These are phyloP conservation scores for Podaxis sp. DNA, from an alignment of 768 basidiomycete species.

Conservation along the genomic window DNA sequence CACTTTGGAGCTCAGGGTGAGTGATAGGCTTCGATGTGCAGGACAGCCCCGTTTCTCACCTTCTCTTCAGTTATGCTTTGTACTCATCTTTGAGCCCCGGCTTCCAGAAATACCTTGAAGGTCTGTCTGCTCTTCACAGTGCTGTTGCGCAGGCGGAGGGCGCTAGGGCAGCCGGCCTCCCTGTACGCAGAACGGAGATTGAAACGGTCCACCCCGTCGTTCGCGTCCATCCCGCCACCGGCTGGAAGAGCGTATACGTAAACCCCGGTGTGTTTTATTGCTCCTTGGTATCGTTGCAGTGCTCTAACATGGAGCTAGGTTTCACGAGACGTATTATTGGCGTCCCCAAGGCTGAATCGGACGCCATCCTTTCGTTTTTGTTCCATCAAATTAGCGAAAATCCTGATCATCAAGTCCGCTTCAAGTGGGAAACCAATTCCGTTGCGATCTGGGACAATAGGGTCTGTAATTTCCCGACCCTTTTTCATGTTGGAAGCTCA, in stretches of 20 bases:
- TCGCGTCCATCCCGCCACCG: conserved; percentile 80
- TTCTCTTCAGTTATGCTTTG: conserved; percentile 57
- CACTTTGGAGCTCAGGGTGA: conserved; percentile 76
- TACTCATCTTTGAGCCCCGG: conserved; percentile 77
- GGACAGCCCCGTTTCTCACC: not conserved
- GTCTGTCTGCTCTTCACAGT: conserved; percentile 69
- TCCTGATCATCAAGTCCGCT: conserved; percentile 71
- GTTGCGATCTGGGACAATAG: conserved; percentile 88
- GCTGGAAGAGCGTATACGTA: conserved; percentile 81
- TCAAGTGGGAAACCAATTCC: conserved; percentile 73
- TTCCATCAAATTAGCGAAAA: conserved; percentile 69
- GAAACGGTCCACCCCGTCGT: conserved; percentile 78
- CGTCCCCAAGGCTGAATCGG: conserved; percentile 79
- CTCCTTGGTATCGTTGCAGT: not conserved
- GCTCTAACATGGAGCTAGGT: conserved; percentile 30
- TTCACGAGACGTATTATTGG: conserved; percentile 79
- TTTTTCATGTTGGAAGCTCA: not conserved
- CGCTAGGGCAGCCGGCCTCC: conserved; percentile 60
- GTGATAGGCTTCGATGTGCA: conserved; percentile 13
- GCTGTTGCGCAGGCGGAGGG: conserved; percentile 77
- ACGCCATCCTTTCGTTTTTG: conserved; percentile 63
- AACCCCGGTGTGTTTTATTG: conserved; percentile 51
- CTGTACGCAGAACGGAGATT: conserved; percentile 63
- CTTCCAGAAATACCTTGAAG: conserved; percentile 74
- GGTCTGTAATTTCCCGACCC: conserved; percentile 30